Evolutionary conservation across 129 eudicot genomes (phyloP), one percentile per base, ranked within the genome.

Genomic region (Pittosporum tobira): DNA sequence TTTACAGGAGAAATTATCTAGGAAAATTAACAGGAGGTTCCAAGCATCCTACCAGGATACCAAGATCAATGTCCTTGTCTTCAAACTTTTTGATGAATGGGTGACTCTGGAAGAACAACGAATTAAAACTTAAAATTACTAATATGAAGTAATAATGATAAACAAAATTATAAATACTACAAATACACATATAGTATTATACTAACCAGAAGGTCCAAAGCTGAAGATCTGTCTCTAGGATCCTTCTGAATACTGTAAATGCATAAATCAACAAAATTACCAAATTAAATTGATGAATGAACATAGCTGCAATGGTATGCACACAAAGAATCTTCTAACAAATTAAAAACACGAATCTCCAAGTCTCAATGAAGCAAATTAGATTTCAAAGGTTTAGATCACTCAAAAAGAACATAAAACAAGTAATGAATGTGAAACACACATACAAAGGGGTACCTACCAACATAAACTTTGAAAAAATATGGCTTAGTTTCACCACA

Each of bases 51-150:
- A 91, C 89, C 50, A 91, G 78, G 61, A 80, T 91, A 45, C 72
- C 75, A 37, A 91, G 83, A 76, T 86, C 90, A 61, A 86, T 78
- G 73, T 91, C 98, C 65, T 91, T 91, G 80, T 86, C 98, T 66
- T 91, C 98, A 51, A 90, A 91, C 65, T 86, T 91, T 75, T 86
- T 78, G 84, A 91, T 80, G 74, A 91, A 91, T 9, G 98, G 90
- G 67, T 91, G 98, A 69, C 61, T 62, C 97, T 89, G 75, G 36
- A 51, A 38, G 26, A 31, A 57, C 49, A 59, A 50, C 37, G 56
- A 29, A 53, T 48, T 44, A 29, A 25, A 29, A 62, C 59, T 67
- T 63, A 40, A n/a, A 25, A 19, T 54, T 60, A 47, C 48, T 3
- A 15, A 60, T 44, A 18, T 15, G 31, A 61, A 10, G 7, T 40